Evolutionary conservation across 768 basidiomycete genomes (phyloP).

Genomic region (Amyloporia xantha): DNA sequence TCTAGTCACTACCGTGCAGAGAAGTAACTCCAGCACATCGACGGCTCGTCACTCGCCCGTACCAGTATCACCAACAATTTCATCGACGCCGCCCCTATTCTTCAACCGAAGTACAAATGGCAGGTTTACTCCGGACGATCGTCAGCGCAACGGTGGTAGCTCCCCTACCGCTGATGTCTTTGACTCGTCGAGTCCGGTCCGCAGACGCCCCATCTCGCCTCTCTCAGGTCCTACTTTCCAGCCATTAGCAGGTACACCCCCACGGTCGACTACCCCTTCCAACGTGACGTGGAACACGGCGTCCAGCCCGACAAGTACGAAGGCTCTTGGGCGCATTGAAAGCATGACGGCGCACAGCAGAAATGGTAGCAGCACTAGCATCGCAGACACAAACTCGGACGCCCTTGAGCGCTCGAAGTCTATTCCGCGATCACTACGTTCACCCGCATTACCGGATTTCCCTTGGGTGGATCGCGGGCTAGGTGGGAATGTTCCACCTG

Average conservation of each 20-base stretch:
- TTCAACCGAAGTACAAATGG: conserved; percentile 58
- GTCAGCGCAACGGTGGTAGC: conserved; percentile 10
- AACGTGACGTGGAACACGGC: conserved; percentile 65
- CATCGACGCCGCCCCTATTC: conserved; percentile 40
- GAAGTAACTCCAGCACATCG: conserved; percentile 54
- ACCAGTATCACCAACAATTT: conserved; percentile 37
- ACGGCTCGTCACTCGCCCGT: conserved; percentile 37
- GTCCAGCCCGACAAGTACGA: conserved; percentile 24
- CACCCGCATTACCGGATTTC: conserved; percentile 57
- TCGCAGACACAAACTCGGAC: conserved; percentile 17
- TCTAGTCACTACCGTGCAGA: conserved; percentile 32
- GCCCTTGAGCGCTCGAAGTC: conserved; percentile 33
- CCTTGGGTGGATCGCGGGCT: conserved; percentile 38
- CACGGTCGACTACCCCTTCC: conserved; percentile 56
- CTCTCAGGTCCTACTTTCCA: conserved; percentile 56
- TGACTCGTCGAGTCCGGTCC: conserved; percentile 45
- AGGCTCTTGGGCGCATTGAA: conserved; percentile 45
- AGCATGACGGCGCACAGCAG: conserved; percentile 36
- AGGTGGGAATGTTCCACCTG: conserved; percentile 10
- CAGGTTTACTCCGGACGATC: conserved; percentile 55
- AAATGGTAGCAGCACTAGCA: conserved; percentile 24
- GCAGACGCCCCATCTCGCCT: conserved; percentile 69
- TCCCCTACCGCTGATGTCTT: conserved; percentile 16
- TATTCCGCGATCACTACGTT: conserved; percentile 42
- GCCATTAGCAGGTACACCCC: conserved; percentile 42